Evolutionary conservation across 192 early-diverging fungal species (phyloP).

Genomic region (Linnemannia elongata): DNA sequence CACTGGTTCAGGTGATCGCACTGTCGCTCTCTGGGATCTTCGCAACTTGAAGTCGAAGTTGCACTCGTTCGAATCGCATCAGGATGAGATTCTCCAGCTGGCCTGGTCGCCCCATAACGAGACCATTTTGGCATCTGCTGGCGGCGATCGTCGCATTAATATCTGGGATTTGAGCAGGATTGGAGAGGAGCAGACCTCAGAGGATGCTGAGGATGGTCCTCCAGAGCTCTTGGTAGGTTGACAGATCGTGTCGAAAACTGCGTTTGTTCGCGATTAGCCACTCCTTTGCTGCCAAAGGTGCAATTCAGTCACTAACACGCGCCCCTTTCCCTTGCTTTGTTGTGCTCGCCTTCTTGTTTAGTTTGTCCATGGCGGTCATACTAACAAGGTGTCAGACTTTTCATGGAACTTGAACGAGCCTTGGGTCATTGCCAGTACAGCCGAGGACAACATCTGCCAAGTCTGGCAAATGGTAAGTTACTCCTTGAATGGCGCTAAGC

Average conservation of each 20-base stretch:
- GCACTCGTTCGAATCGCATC: slow-evolving; percentile 90
- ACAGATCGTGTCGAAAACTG: background rate
- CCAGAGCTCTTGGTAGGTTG: slow-evolving; percentile 89
- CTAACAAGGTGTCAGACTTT: slow-evolving; percentile 96
- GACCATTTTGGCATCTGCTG: slow-evolving; percentile 91
- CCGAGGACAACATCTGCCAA: slow-evolving; percentile 98
- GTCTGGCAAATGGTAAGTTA: slow-evolving; percentile 96
- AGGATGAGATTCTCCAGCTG: slow-evolving; percentile 93
- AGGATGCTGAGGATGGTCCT: slow-evolving; percentile 98
- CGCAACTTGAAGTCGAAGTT: slow-evolving; percentile 89
- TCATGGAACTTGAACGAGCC: slow-evolving; percentile 95
- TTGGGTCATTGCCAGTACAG: slow-evolving; percentile 94
- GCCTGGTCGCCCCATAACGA: slow-evolving; percentile 95
- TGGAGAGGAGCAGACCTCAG: slow-evolving; percentile 93
- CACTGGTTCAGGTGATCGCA: slow-evolving; percentile 96
- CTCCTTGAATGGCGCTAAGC: background rate
- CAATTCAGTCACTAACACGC: background rate
- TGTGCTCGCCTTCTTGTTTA: slow-evolving; percentile 20
- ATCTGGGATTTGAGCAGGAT: slow-evolving; percentile 97
- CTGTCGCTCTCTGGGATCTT: slow-evolving; percentile 95
- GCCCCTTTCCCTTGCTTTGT: background rate
- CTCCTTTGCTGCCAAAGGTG: background rate
- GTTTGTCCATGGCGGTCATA: slow-evolving; percentile 99
- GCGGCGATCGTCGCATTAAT: slow-evolving; percentile 89
- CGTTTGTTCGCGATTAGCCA: background rate